These are phyloP conservation scores for Paraleonurus japonicus DNA, from an alignment of 257 asterid genomes.

Conservation along the genomic window DNA sequence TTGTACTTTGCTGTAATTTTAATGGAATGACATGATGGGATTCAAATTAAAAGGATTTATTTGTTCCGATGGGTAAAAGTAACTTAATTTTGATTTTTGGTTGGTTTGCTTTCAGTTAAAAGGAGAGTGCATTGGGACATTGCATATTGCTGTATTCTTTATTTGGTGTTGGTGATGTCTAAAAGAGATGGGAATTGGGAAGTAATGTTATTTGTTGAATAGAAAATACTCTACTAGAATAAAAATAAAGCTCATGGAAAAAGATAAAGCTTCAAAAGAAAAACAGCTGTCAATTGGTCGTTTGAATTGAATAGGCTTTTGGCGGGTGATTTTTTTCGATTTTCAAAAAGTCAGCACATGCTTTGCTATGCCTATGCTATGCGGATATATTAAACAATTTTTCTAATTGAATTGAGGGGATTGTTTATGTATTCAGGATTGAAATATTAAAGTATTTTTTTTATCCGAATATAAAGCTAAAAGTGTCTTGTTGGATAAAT, in stretches of 20 bases:
- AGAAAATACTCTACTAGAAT: too few species aligned
- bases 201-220: conserved; percentile 6
- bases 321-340: neutral
- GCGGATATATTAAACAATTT: neutral
- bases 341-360: neutral
- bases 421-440: too few species aligned
- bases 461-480: too few species aligned
- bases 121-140: conserved; percentile 27
- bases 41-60: too few species aligned
- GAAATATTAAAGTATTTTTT: too few species aligned
- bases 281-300: neutral
- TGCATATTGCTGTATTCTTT: conserved; percentile 16
- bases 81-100: neutral
- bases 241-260: neutral
- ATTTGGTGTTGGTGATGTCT: conserved; percentile 16
- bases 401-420: too few species aligned
- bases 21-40: conserved; percentile 32
- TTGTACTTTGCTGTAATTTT: conserved; percentile 49
- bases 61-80: neutral
- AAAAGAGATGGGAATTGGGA: neutral
- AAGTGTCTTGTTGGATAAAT: too few species aligned
- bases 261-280: neutral
- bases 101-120: conserved; percentile 14
- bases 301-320: neutral
- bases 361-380: too few species aligned